A percentile compares a stretch with the other conserved stretches of the same genome.
These are phyloP conservation scores for Quercus wislizeni DNA, from an alignment of 306 rosid genomes.

Conservation along the genomic window DNA sequence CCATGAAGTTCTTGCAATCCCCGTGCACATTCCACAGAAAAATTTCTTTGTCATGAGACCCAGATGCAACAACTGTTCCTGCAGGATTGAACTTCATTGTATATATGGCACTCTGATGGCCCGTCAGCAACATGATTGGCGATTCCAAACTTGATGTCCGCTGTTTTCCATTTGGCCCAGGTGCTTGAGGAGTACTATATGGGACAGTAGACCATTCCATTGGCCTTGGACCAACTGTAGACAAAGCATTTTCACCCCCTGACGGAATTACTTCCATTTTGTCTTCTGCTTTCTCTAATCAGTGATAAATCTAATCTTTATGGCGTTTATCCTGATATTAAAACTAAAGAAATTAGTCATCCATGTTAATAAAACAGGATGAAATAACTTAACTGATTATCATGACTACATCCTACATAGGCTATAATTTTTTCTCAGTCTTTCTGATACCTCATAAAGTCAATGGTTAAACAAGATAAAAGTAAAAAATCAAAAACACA, in stretches of 20 bases:
- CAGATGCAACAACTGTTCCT: slow-evolving; percentile 86
- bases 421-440: background rate
- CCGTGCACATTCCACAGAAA: slow-evolving; percentile 89
- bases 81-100: slow-evolving; percentile 90
- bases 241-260: slow-evolving; percentile 68
- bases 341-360: slow-evolving; percentile 6
- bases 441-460: too few relatives aligned
- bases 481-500: too few relatives aligned
- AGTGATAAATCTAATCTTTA: background rate
- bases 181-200: slow-evolving; percentile 52
- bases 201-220: slow-evolving; percentile 89
- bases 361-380: background rate
- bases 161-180: slow-evolving; percentile 69
- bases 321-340: background rate
- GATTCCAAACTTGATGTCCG: slow-evolving; percentile 85
- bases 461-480: too few relatives aligned
- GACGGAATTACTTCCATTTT: slow-evolving; percentile 66
- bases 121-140: slow-evolving; percentile 80
- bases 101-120: slow-evolving; percentile 88
- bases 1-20: slow-evolving; percentile 90
- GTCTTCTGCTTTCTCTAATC: slow-evolving; percentile 2
- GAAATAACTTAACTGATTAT: background rate
- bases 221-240: slow-evolving; percentile 78
- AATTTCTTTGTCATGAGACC: slow-evolving; percentile 91
- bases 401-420: background rate